Evolutionary conservation across 495 filamentous ascomycete species (phyloP), one percentile per base, ranked within the genome.

Genomic region (Cudoniella acicularis): DNA sequence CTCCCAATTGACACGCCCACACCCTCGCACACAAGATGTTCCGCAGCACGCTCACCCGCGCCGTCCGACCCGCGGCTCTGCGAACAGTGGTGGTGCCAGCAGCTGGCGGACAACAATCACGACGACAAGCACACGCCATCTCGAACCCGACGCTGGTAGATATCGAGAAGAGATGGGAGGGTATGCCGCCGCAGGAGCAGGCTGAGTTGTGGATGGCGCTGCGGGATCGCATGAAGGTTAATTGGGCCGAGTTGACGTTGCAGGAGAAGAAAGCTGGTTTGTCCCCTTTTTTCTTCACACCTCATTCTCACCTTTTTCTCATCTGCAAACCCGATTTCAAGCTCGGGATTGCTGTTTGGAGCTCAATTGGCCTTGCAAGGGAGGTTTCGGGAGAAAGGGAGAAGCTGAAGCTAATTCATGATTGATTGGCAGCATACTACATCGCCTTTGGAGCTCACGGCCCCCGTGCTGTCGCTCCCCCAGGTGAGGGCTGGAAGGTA

Each of bases 101-200:
- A 66, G 67, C 67, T 68, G 68, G 64, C 61, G 66, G 65, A 56
- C 66, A 71, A 58, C 63, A 73, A 4, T 64, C 69, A 43, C 65
- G 65, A 25, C 60, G 71, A 85, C 84, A 88, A 23, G 82, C 81
- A 57, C 92, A 96, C 74, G 92, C 94, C 69, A 94, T 98, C 77
- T 90, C 91, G 62, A 98, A 97, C 80, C 94, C 95, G 65, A 96
- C 92, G 26, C 85, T 98, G 61, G 89, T 91, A 74, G 87, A 95
- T 77, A 97, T 98, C 71, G 94, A 98, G 86, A 98, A 96, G 89
- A 81, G 94, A 77, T 98, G 94, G 94, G 94, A 98, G 80, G 82
- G 72, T 56, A 89, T 98, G 89, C 92, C 91, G 40, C 91, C 92
- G 56, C 90, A 95, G 80, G 94, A 98, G 84, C 94, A 98, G 84